Evolutionary conservation across 345 rosid genomes (phyloP).

Genomic region (Noccaea bulbosa): DNA sequence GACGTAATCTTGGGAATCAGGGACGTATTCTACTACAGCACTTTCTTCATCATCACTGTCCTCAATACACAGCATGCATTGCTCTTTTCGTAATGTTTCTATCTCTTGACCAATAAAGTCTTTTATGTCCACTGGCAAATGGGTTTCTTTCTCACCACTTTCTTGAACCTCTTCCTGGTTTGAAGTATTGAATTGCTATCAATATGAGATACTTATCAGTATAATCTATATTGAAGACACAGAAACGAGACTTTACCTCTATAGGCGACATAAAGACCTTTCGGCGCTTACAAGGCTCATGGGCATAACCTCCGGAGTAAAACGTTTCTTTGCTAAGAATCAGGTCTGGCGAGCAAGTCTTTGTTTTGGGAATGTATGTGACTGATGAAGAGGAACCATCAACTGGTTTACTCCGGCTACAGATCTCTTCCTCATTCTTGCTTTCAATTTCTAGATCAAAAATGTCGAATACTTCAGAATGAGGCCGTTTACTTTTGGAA

Average conservation of each 20-base stretch:
- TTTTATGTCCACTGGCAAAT: constrained; percentile 38
- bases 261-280: constrained; percentile 51
- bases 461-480: constrained; percentile 41
- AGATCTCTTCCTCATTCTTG: constrained; percentile 44
- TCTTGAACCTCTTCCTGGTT: constrained; percentile 66
- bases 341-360: constrained; percentile 49
- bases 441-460: constrained; percentile 48
- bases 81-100: constrained; percentile 25
- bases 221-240: not conserved
- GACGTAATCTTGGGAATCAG: constrained; percentile 36
- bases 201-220: not conserved
- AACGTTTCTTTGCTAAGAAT: constrained; percentile 46
- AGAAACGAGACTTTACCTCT: constrained; percentile 46
- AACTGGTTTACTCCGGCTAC: constrained; percentile 43
- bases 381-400: constrained; percentile 40
- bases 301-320: constrained; percentile 34
- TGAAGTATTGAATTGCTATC: constrained; percentile 8
- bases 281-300: constrained; percentile 27
- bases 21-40: constrained; percentile 31
- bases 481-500: constrained; percentile 42
- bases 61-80: constrained; percentile 29
- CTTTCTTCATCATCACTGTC: constrained; percentile 41
- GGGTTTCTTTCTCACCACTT: constrained; percentile 37
- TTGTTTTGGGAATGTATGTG: constrained; percentile 21
- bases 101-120: constrained; percentile 15